phyloP scores from a whole-genome alignment of 495 filamentous ascomycete genomes.

The Margaritispora aquatica region DNA sequence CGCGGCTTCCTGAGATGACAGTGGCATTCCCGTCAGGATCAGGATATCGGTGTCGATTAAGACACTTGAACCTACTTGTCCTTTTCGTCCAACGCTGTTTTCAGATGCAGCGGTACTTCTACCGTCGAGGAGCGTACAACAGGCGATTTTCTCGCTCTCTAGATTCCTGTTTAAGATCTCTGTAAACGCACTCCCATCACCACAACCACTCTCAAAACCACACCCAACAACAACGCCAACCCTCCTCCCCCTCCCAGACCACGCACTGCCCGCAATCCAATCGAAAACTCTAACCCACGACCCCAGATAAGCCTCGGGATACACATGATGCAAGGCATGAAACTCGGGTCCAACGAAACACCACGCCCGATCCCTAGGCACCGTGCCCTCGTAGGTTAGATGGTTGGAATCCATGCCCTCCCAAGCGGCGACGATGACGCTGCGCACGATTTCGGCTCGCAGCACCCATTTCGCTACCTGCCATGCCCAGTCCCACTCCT shows the following conservation, averaged over 20 bases:
- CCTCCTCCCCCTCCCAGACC: background rate
- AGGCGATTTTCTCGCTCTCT: background rate
- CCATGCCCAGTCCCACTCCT: too few species aligned
- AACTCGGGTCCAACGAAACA: constrained; percentile 11
- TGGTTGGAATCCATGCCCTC: constrained; percentile 15
- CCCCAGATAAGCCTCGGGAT: background rate
- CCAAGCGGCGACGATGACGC: background rate
- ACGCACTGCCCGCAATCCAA: constrained; percentile 5
- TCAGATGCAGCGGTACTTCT: background rate
- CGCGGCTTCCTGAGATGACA: too few species aligned
- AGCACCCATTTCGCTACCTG: too few species aligned
- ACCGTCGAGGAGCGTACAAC: background rate
- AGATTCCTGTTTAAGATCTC: too few species aligned
- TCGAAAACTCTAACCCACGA: constrained; percentile 10
- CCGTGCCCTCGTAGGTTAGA: background rate
- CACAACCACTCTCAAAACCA: background rate
- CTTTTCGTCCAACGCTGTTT: too few species aligned
- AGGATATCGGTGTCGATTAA: background rate
- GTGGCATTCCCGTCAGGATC: background rate
- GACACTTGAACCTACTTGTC: too few species aligned
- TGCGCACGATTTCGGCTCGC: constrained; percentile 3
- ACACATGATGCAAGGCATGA: constrained; percentile 1
- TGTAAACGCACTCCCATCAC: background rate
- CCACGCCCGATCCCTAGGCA: constrained; percentile 3
- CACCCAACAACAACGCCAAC: background rate